These are phyloP conservation scores for Trichaptum fuscoviolaceum DNA, from an alignment of 768 basidiomycete genomes.

Conservation along the genomic window DNA sequence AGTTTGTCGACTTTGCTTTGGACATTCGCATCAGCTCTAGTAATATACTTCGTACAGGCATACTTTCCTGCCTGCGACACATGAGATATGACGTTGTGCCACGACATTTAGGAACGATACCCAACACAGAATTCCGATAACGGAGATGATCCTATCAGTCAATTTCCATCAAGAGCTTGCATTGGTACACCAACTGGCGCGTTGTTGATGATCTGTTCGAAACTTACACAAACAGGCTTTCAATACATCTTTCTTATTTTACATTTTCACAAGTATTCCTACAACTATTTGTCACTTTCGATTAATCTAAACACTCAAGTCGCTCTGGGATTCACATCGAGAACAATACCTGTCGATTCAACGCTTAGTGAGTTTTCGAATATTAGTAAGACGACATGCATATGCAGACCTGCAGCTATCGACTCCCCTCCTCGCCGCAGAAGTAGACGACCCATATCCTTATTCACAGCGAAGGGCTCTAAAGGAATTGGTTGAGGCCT, in stretches of 20 bases:
- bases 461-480: conserved; percentile 82
- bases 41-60: background rate
- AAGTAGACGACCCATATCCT: conserved; percentile 93
- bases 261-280: background rate
- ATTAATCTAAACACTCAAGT: background rate
- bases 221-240: background rate
- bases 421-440: conserved; percentile 90
- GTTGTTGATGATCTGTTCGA: background rate
- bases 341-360: conserved; percentile 33
- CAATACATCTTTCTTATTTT: background rate
- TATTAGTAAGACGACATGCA: background rate
- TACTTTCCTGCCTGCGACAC: background rate
- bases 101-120: background rate
- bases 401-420: conserved; percentile 72
- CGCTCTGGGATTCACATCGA: conserved; percentile 32
- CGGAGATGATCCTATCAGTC: background rate
- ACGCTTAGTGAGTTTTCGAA: conserved; percentile 8
- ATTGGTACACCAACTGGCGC: background rate
- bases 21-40: background rate
- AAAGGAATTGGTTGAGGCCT: conserved; percentile 65
- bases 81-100: background rate
- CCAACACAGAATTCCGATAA: background rate
- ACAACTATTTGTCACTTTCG: background rate
- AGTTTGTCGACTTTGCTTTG: background rate
- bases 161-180: background rate